Percentiles rank a stretch among this genome's conserved stretches.
phyloP scores from a whole-genome alignment of 163 green algal species.

The Scenedesmus sp. region DNA sequence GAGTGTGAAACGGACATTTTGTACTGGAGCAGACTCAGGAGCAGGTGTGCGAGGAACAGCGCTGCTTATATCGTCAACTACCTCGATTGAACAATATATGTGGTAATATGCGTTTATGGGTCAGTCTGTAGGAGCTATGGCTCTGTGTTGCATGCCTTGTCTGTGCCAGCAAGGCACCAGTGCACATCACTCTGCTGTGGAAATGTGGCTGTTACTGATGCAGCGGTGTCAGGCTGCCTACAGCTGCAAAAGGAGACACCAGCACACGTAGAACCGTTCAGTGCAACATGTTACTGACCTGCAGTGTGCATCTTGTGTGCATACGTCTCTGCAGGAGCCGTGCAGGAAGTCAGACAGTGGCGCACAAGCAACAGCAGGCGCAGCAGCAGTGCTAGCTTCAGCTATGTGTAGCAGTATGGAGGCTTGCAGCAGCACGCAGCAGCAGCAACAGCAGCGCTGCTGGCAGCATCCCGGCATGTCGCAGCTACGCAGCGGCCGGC shows the following conservation, averaged over 20 bases:
- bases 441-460: background rate
- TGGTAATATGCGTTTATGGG: background rate
- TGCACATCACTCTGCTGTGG: too few species aligned
- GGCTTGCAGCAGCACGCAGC: background rate
- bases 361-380: background rate
- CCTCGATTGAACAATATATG: too few species aligned
- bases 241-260: too few species aligned
- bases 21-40: background rate
- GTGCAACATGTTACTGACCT: background rate
- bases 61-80: background rate
- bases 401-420: background rate
- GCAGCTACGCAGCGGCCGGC: background rate
- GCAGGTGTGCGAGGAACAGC: background rate
- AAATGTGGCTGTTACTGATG: too few species aligned
- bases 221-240: too few species aligned
- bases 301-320: background rate
- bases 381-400: background rate
- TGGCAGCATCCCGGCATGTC: background rate
- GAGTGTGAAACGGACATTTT: background rate
- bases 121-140: background rate
- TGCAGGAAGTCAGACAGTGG: background rate
- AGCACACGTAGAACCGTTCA: too few species aligned
- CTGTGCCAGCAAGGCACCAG: too few species aligned
- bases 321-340: background rate
- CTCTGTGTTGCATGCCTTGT: too few species aligned